phyloP scores from a whole-genome alignment of 2,329 filamentous ascomycete species.

The Phaeosphaeria sp. region DNA sequence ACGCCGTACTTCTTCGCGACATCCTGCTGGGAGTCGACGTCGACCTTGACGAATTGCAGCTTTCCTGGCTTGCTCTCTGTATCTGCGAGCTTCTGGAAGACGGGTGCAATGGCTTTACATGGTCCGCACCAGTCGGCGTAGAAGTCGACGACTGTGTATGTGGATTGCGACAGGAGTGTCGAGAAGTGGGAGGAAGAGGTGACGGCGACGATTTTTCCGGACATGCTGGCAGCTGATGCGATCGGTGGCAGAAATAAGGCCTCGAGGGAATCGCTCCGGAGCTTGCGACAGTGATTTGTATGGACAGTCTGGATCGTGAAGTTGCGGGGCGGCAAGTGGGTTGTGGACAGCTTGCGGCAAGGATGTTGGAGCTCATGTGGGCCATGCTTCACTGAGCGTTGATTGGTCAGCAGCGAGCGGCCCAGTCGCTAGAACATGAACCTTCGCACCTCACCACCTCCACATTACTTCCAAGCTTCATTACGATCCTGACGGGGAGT shows the following conservation, averaged over 20 bases:
- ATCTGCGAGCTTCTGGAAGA: conserved; percentile 58
- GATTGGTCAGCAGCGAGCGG: conserved; percentile 4
- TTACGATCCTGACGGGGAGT: neutral
- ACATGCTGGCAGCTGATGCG: conserved; percentile 22
- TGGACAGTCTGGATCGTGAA: neutral
- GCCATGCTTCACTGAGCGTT: neutral
- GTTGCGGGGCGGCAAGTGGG: conserved; percentile 10
- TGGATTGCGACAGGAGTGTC: conserved; percentile 41
- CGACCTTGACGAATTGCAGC: conserved; percentile 61
- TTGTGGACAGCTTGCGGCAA: conserved; percentile 13
- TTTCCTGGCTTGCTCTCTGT: conserved; percentile 55
- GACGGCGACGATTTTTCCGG: conserved; percentile 41
- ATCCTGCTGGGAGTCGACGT: conserved; percentile 60
- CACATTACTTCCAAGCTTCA: neutral
- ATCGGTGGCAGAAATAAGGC: neutral
- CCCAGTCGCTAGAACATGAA: neutral
- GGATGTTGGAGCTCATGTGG: conserved; percentile 1
- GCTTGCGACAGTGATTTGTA: neutral
- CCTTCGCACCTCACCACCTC: neutral
- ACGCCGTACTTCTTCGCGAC: conserved; percentile 59
- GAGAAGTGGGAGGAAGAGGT: conserved; percentile 45
- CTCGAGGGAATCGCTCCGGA: neutral
- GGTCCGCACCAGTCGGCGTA: conserved; percentile 65
- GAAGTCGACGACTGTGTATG: conserved; percentile 58
- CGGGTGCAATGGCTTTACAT: conserved; percentile 61